A percentile compares a stretch with the other conserved stretches of the same genome.
Conservation (phyloP, 495 filamentous ascomycete genomes). For the Penicillium robsamsonii region DNA sequence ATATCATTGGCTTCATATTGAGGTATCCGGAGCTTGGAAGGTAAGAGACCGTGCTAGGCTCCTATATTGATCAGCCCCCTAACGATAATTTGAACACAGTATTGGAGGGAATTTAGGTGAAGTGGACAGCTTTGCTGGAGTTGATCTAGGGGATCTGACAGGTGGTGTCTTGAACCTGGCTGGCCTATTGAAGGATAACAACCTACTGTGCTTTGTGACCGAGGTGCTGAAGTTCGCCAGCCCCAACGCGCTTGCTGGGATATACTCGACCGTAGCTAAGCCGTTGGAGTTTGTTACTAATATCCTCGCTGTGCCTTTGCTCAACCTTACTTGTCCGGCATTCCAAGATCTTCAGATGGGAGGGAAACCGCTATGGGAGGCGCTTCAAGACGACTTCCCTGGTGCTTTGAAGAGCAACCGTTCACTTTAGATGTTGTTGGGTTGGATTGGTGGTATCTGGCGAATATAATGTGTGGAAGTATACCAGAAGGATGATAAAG, state of each 20-base stretch:
- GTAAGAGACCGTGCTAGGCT: conserved; percentile 22
- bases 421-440: conserved; percentile 14
- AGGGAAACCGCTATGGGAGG: conserved; percentile 35
- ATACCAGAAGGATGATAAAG: too few species aligned
- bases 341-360: conserved; percentile 38
- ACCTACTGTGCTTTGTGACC: conserved; percentile 48
- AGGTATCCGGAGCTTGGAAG: conserved; percentile 40
- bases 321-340: conserved; percentile 36
- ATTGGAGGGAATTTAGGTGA: conserved; percentile 58
- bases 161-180: conserved; percentile 46
- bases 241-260: conserved; percentile 38
- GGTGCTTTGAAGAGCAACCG: conserved; percentile 32
- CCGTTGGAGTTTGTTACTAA: conserved; percentile 33
- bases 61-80: background rate
- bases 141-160: conserved; percentile 49
- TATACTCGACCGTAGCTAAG: conserved; percentile 37
- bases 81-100: conserved; percentile 19
- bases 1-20: conserved; percentile 38
- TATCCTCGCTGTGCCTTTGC: conserved; percentile 24
- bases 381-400: conserved; percentile 33
- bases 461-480: too few species aligned
- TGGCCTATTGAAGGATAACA: conserved; percentile 46
- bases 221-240: conserved; percentile 41
- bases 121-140: conserved; percentile 54
- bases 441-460: background rate